Evolutionary conservation across 2,329 filamentous ascomycete species (phyloP).

Genomic region (Colletotrichum limetticola): DNA sequence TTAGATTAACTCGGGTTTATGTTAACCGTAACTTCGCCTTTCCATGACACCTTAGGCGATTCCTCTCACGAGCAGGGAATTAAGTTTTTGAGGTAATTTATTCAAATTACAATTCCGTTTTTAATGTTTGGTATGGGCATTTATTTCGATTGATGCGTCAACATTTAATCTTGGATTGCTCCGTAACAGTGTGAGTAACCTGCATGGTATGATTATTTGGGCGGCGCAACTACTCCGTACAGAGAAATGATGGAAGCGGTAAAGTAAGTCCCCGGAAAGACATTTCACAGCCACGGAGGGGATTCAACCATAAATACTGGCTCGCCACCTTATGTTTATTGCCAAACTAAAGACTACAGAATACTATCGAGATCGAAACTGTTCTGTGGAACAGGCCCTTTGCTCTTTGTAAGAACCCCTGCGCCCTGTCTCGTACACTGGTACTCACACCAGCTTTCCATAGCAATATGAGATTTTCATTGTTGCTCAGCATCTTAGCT

Average conservation of each 20-base stretch:
- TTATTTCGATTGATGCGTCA: too few relatives aligned
- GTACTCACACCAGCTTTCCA: not conserved
- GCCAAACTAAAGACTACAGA: too few relatives aligned
- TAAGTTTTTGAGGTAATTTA: not conserved
- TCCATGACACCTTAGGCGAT: not conserved
- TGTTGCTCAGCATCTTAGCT: not conserved
- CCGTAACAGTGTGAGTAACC: too few relatives aligned
- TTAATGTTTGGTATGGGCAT: not conserved
- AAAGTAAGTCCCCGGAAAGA: too few relatives aligned
- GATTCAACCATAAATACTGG: too few relatives aligned
- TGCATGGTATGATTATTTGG: too few relatives aligned
- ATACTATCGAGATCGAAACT: not conserved
- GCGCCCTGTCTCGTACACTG: not conserved
- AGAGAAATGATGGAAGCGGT: too few relatives aligned
- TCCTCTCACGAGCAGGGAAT: accelerated
- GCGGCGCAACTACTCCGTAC: too few relatives aligned
- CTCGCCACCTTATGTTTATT: too few relatives aligned
- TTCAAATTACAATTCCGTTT: not conserved
- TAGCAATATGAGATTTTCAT: not conserved
- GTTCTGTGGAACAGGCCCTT: not conserved
- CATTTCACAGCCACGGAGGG: too few relatives aligned
- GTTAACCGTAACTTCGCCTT: not conserved
- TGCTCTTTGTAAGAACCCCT: not conserved
- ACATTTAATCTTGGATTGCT: too few relatives aligned
- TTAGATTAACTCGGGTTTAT: not conserved